Conservation (phyloP, 208 protist species). For the Eutreptiella sp. region DNA sequence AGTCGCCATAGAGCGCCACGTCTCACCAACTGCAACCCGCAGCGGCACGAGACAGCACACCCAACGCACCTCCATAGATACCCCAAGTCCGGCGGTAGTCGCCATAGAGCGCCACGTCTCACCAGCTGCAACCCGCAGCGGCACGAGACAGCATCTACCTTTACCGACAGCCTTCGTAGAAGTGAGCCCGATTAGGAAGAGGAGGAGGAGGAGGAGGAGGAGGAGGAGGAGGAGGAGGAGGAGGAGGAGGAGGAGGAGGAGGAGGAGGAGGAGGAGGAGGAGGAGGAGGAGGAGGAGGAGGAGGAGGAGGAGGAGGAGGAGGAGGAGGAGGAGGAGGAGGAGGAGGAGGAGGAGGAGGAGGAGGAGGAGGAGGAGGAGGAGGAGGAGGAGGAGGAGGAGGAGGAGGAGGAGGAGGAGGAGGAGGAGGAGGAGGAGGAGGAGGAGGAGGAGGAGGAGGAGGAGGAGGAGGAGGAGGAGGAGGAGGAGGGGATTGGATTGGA, state of each 20-base stretch:
- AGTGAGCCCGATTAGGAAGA: no score
- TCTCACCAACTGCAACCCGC: no score
- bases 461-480: conserved; percentile 2
- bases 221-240: neutral
- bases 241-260: conserved; percentile 1
- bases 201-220: neutral
- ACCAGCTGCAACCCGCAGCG: no score
- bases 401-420: conserved; percentile 6
- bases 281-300: conserved; percentile 9
- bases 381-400: neutral
- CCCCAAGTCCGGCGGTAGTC: no score
- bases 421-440: conserved; percentile 14
- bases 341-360: conserved; percentile 1
- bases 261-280: conserved; percentile 1
- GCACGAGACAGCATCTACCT: no score
- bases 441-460: conserved; percentile 6
- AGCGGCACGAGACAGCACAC: no score
- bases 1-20: no score
- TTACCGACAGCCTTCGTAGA: no score
- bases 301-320: conserved; percentile 2
- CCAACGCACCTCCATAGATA: no score
- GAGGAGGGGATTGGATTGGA: no score
- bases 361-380: neutral
- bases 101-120: no score
- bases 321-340: conserved; percentile 3